Base-by-base conservation (phyloP, 148 eudicot genomes). In the Chenopodium berlandieri region DNA sequence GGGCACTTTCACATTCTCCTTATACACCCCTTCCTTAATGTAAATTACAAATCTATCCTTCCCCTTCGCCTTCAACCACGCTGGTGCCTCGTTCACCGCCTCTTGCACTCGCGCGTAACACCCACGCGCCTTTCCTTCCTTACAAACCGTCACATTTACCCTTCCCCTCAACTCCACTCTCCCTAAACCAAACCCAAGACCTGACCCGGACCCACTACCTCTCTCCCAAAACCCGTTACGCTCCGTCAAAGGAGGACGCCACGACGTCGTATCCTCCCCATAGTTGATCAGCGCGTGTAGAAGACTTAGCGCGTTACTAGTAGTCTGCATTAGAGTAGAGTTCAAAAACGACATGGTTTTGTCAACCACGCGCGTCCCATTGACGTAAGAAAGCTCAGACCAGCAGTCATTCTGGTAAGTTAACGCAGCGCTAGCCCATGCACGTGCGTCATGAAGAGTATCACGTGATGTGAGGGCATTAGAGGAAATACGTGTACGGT, bases 151-250 rank as follows among this genome's bases (percentile, higher is more conserved):
- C 72, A 83, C 93, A 25, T 92, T 87, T 58, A 80, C 83, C 78
- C 71, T 85, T 71, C 87, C 66, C n/a, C 78, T 86, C 17, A 65
- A 4, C 48, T 86, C 86, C 11, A 87, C 80, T 79, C 87, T 88
- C 4, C 84, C 84, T 7, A 31, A 30, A 0, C 50, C 68, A 6
- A 82, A 75, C 68, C 78, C 84, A 62, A 82, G 23, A 52, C 71
- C 81, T 30, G 78, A n/a, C 0, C 69, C 67, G 2, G 17, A 67
- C 25, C 81, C 79, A 54, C 12, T 1, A 37, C 70, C 31, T 16
- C 32, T 66, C 31, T 90, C 98, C 98, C 98, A 96, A 79, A 92
- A 92, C 83, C 98, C 98, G 60, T 79, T 81, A 34, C 99, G 86
- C 86, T 96, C 99, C 2, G 95, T 94, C 78, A 23, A 58, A 2